These are phyloP conservation scores for Euphorbia schlechtendalii DNA, from an alignment of 441 rosid genomes.

Conservation along the genomic window DNA sequence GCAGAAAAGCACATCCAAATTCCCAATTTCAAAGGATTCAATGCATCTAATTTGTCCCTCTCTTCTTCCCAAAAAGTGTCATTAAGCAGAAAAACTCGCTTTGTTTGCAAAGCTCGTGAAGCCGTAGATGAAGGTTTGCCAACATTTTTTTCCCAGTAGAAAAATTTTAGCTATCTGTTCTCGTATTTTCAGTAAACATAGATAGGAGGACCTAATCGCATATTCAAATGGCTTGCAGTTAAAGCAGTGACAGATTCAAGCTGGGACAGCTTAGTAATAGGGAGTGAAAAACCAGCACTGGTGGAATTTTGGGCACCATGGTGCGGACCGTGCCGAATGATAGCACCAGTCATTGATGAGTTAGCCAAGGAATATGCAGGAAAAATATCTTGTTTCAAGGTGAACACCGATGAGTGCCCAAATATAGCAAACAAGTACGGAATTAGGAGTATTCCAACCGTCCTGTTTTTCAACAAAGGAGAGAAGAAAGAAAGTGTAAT, in stretches of 20 bases:
- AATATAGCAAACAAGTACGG: conserved; percentile 46
- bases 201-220: too few species aligned
- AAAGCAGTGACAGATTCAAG: conserved; percentile 52
- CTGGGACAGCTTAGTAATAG: conserved; percentile 40
- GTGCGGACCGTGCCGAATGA: conserved; percentile 76
- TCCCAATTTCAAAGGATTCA: conserved; percentile 22
- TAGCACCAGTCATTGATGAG: conserved; percentile 52
- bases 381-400: conserved; percentile 48
- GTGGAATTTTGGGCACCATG: conserved; percentile 83
- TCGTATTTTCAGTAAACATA: too few species aligned
- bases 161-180: too few species aligned
- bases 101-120: conserved; percentile 56
- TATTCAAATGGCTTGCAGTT: conserved; percentile 21
- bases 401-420: conserved; percentile 63
- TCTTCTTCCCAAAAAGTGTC: conserved; percentile 12
- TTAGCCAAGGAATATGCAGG: conserved; percentile 58
- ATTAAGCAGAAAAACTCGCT: conserved; percentile 21
- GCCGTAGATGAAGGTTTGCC: conserved; percentile 47
- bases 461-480: conserved; percentile 59
- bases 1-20: conserved; percentile 28
- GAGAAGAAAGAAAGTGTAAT: conserved; percentile 69
- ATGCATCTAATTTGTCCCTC: conserved; percentile 21
- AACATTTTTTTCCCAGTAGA: too few species aligned
- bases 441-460: conserved; percentile 64
- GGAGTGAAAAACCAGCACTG: conserved; percentile 40